Evolutionary conservation across 208 protist species (phyloP).

Genomic region (Crithidia bombi): DNA sequence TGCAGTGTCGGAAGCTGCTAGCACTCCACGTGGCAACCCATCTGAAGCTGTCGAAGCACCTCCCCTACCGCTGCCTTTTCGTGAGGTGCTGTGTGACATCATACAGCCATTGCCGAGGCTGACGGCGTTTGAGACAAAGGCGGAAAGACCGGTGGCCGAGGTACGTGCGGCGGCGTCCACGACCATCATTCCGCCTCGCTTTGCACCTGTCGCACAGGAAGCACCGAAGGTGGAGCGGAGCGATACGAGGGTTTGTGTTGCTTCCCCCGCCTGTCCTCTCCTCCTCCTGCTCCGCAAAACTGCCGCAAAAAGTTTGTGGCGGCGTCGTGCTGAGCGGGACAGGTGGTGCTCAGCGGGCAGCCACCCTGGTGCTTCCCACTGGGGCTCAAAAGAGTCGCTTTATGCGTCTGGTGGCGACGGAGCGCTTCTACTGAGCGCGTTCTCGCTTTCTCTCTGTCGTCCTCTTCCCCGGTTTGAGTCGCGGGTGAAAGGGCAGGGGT

Average conservation of each 20-base stretch:
- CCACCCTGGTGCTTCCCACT: background rate
- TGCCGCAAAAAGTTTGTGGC: background rate
- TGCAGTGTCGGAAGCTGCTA: no score
- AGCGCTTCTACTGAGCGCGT: constrained; percentile 11
- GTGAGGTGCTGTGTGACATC: background rate
- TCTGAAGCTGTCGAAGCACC: background rate
- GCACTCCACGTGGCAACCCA: no score
- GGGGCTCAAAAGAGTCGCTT: background rate
- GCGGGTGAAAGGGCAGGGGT: no score
- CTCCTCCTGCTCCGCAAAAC: background rate
- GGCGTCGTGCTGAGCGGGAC: background rate
- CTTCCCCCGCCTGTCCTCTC: no score
- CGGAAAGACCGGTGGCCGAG: background rate
- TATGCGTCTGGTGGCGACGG: constrained; percentile 2
- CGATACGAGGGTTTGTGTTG: no score
- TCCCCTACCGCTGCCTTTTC: background rate
- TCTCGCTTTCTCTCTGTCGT: background rate
- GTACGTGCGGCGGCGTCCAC: background rate
- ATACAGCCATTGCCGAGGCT: background rate
- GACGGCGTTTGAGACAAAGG: background rate
- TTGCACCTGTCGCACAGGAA: background rate
- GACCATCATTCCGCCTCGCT: background rate
- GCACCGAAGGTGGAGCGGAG: background rate
- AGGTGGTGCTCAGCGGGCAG: no score
- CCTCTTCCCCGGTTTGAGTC: background rate